Evolutionary conservation across 768 basidiomycete genomes (phyloP), one percentile per base, ranked within the genome.

Genomic region (Rubroboletus satanas): DNA sequence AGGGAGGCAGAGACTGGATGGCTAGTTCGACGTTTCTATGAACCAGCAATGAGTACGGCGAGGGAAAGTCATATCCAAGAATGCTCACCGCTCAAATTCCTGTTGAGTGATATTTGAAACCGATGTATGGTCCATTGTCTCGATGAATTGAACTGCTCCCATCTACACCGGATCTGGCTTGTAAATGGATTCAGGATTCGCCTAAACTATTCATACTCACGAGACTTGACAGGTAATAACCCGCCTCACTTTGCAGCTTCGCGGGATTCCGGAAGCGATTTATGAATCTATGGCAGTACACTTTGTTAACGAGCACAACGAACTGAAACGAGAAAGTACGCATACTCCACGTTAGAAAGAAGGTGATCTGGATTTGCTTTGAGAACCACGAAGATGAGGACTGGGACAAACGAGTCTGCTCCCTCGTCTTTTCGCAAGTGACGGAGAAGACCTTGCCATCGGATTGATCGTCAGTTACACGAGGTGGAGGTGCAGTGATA

Each of bases 81-180:
- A 59, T 75, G 39, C 48, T 54, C 65, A 88, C 87, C 72, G 77
- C 67, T 98, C 97, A 55, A 99, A 99, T 58, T 98, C 93, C 42
- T 89, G 88, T 68, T 93, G 90, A 1, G 90, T 83, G 57, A 98
- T 98, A 62, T 90, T 87, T n/a, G 93, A 96, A 41, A 99, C 74
- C 8, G 90, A 90, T 0, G 93, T 88, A 55, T 95, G 90, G 68
- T 98, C 97, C 92, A 99, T 94, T 0, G 93, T 91, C 73, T 99
- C 97, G 58, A 99, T 94, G 69, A 98, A 99, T 1, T 92, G 90
- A 35, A 98, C 91, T 2, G 97, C 93, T 4, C 93, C 97, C 83
- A 89, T 95, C 93, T 98, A 58, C 11, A 8, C 5, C 7, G 31
- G 37, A 57, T 45, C 55, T 45, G 26, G 45, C 41, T 47, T 42